These are phyloP conservation scores for Vickermania spadyakhi DNA, from an alignment of 208 protist species.

Conservation along the genomic window DNA sequence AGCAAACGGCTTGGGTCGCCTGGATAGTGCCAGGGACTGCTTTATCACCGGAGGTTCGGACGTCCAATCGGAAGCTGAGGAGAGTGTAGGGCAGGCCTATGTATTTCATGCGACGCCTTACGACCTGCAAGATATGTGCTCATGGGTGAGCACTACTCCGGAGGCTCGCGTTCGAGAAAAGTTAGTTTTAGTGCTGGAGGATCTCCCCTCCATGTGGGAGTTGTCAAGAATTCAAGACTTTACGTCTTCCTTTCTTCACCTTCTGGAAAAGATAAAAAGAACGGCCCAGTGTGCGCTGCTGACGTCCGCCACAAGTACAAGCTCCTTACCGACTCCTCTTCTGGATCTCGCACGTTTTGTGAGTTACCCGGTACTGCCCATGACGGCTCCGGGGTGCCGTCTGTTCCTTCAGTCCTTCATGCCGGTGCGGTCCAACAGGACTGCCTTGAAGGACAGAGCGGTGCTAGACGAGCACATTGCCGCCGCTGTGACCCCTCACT, in stretches of 20 bases:
- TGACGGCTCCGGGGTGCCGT: neutral
- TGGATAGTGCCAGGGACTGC: neutral
- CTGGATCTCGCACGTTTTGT: neutral
- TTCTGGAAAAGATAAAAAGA: conserved; percentile 17
- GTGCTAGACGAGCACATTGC: too few species aligned
- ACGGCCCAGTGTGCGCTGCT: conserved; percentile 35
- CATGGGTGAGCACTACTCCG: neutral
- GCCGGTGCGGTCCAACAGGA: too few species aligned
- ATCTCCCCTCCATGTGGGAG: conserved; percentile 31
- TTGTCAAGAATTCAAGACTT: conserved; percentile 26
- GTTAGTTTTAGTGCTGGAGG: conserved; percentile 52
- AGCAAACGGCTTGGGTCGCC: neutral
- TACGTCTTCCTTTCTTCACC: conserved; percentile 13
- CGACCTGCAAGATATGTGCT: neutral
- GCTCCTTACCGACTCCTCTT: conserved; percentile 14
- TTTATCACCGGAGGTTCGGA: neutral
- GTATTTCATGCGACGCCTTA: neutral
- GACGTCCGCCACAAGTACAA: conserved; percentile 22
- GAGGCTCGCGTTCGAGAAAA: neutral
- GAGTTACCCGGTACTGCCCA: neutral
- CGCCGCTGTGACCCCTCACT: neutral
- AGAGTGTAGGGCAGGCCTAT: too few species aligned
- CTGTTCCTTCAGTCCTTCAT: neutral
- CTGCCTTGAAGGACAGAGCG: too few species aligned
- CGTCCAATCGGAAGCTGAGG: too few species aligned